phyloP scores from a whole-genome alignment of 2,329 filamentous ascomycete genomes.

The Aureobasidium sp. region DNA sequence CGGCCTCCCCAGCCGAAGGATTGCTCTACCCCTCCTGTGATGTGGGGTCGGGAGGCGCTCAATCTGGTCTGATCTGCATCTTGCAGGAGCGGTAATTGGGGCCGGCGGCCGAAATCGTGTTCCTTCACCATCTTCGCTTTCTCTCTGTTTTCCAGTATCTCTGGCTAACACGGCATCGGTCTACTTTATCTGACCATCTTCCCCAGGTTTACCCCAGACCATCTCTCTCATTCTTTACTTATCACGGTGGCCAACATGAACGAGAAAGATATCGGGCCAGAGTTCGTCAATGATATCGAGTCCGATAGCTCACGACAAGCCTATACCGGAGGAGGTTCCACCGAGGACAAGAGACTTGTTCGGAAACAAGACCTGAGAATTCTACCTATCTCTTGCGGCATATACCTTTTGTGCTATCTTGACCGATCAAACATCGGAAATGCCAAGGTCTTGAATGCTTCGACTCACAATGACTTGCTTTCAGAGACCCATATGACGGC shows the following conservation, averaged over 20 bases:
- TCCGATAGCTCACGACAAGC: not conserved
- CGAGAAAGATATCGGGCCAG: conserved; percentile 4
- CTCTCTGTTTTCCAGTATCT: not conserved
- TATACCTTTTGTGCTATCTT: conserved; percentile 63
- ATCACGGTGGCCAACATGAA: not conserved
- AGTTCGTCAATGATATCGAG: conserved; percentile 4
- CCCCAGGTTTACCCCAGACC: conserved; percentile 5
- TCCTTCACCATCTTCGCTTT: not conserved
- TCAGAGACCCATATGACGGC: conserved; percentile 55
- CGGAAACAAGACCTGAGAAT: conserved; percentile 53
- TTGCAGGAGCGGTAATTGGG: not conserved
- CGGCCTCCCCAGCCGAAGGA: not conserved
- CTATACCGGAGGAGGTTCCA: not conserved
- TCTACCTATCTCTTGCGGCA: conserved; percentile 54
- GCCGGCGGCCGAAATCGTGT: not conserved
- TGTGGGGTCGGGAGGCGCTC: not conserved
- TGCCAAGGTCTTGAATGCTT: conserved; percentile 56
- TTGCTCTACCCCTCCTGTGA: not conserved
- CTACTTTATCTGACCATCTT: not conserved
- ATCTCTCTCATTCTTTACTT: not conserved
- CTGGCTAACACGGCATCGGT: not conserved
- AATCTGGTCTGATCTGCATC: not conserved
- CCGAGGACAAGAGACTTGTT: conserved; percentile 6
- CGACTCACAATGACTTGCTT: conserved; percentile 55
- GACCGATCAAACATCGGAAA: conserved; percentile 61